Percentiles rank a stretch among this genome's conserved stretches.
phyloP scores from a whole-genome alignment of 805 yeast species.

The Candida arabinofermentans region DNA sequence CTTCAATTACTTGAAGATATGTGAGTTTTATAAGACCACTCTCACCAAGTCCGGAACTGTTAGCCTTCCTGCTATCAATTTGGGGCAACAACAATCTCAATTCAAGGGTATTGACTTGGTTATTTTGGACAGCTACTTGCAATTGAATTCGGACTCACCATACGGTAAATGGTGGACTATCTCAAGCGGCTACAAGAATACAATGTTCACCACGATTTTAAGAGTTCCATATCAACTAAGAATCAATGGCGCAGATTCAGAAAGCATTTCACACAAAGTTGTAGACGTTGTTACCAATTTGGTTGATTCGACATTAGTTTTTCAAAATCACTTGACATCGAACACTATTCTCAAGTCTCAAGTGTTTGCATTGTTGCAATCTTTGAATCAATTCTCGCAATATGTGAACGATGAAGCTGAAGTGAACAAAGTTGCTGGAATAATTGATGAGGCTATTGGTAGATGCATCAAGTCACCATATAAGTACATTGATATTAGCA shows the following conservation, averaged over 20 bases:
- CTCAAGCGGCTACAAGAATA: conserved; percentile 39
- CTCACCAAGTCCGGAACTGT: conserved; percentile 18
- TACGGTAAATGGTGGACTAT: conserved; percentile 75
- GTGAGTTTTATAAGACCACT: conserved; percentile 21
- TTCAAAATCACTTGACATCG: conserved; percentile 36
- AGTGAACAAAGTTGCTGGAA: conserved; percentile 45
- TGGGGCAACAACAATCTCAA: conserved; percentile 24
- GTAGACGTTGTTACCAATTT: conserved; percentile 46
- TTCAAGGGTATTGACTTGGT: conserved; percentile 53
- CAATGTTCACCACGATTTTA: conserved; percentile 65
- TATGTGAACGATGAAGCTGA: conserved; percentile 9
- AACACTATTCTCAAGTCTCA: conserved; percentile 42
- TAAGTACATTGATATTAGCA: conserved; percentile 68
- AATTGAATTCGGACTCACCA: conserved; percentile 46
- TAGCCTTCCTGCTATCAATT: conserved; percentile 14
- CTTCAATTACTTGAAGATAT: conserved; percentile 43
- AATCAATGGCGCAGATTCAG: conserved; percentile 9
- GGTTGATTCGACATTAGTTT: conserved; percentile 48
- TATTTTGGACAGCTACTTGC: conserved; percentile 56
- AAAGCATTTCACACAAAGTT: conserved; percentile 36
- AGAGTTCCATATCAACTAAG: conserved; percentile 38
- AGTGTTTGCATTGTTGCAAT: conserved; percentile 46
- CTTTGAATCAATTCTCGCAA: conserved; percentile 33
- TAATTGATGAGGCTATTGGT: conserved; percentile 73
- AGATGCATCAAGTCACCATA: conserved; percentile 75